phyloP scores from a whole-genome alignment of 352 stramenopile genomes.

The Globisporangium nodosum region DNA sequence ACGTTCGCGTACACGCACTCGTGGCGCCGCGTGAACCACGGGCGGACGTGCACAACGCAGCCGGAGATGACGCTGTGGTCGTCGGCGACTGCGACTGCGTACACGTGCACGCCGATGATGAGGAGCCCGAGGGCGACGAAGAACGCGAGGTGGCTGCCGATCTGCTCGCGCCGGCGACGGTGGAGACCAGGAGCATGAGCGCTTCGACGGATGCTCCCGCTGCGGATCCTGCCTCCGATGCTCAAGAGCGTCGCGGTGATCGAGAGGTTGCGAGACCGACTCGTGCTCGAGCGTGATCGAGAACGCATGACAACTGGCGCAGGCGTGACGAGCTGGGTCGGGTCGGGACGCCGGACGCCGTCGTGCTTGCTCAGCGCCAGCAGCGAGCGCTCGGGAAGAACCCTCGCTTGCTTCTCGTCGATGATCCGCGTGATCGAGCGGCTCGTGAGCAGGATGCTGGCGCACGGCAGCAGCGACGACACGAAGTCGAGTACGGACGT shows the following conservation, averaged over 20 bases:
- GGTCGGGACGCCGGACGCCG: neutral
- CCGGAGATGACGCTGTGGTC: neutral
- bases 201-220: no score
- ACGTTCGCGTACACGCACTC: constrained; percentile 17
- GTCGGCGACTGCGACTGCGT: neutral
- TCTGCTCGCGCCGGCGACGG: neutral
- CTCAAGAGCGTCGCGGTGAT: no score
- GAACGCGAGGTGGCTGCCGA: neutral
- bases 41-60: constrained; percentile 7
- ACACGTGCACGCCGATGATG: constrained; percentile 3
- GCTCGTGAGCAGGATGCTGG: constrained; percentile 7
- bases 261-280: no score
- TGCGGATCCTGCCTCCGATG: no score
- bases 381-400: neutral
- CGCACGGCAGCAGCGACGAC: constrained; percentile 4
- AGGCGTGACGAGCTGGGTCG: no score
- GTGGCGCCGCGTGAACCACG: constrained; percentile 18
- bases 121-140: constrained; percentile 3
- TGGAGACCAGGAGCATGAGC: no score
- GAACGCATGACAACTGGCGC: no score
- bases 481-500: constrained; percentile 7
- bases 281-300: no score
- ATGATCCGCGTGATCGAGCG: constrained; percentile 4
- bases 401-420: constrained; percentile 6
- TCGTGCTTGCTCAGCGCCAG: constrained; percentile 1